Conservation (phyloP, 208 protist genomes). For the Wallacemonas sp. region DNA sequence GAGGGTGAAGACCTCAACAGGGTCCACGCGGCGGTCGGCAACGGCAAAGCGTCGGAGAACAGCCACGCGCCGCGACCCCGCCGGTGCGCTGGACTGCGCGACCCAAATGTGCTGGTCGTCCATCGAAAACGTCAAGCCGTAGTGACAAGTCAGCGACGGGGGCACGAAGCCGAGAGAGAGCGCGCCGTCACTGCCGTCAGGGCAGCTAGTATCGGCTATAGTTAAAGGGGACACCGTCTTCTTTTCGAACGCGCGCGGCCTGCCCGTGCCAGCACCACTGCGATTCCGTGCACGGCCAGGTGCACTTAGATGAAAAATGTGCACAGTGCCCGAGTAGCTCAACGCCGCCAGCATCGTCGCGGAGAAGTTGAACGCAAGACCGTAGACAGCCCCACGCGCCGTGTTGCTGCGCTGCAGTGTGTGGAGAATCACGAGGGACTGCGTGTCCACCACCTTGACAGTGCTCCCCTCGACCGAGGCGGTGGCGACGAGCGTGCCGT, state of each 20-base stretch:
- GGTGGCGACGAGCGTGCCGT: slow-evolving; percentile 48
- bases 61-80: not conserved
- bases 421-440: slow-evolving; percentile 34
- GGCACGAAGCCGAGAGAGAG: no score
- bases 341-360: slow-evolving; percentile 44
- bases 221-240: not conserved
- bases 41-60: not conserved
- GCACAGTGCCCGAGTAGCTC: slow-evolving; percentile 59
- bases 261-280: not conserved
- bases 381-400: slow-evolving; percentile 38
- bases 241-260: slow-evolving; percentile 1
- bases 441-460: slow-evolving; percentile 63
- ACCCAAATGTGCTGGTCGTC: slow-evolving; percentile 10
- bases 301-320: slow-evolving; percentile 46
- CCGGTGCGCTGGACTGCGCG: not conserved
- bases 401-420: slow-evolving; percentile 52
- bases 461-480: slow-evolving; percentile 66
- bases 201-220: not conserved
- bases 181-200: no score
- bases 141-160: not conserved
- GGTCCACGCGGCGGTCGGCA: not conserved
- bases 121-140: not conserved
- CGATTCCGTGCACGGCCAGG: not conserved
- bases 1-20: not conserved
- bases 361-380: slow-evolving; percentile 46